Evolutionary conservation across 2,329 filamentous ascomycete genomes (phyloP), one percentile per base, ranked within the genome.

Genomic region (Colletotrichum coccodes): DNA sequence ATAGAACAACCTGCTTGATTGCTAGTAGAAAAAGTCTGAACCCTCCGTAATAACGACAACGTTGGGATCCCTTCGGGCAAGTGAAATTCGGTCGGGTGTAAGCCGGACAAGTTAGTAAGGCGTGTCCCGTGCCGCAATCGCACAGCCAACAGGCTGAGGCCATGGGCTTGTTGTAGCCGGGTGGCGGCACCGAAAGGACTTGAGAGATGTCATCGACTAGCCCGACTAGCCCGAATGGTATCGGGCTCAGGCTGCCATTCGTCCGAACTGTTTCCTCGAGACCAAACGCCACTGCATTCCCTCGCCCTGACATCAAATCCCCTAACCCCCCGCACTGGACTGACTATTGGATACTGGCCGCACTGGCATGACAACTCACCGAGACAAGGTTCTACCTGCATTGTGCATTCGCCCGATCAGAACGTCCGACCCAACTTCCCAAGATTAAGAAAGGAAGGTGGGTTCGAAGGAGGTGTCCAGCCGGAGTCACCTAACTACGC

Each of bases 351-450:
- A n/a, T 12, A 8, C 5, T 26, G 21, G 26, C 26, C 9, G 26
- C 16, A 40, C 56, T 36, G 49, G 40, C 30, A 53, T 49, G 54
- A 56, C 16, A 56, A 18, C 30, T n/a, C 52, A 8, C 32, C 40
- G 49, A 59, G 32, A 49, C 65, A 56, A 34, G 47, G 61, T 36
- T 7, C n/a, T 14, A 54, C 54, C 21, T 54, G 54, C 54, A 44
- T 50, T 18, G 11, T 64, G 47, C 32, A 54, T 65, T 54, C 47
- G 30, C n/a, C 38, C 60, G 18, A 46, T 40, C 26, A 40, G 28
- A 8, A 23, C 28, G 30, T 3, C 28, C 38, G 21, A 32, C 21
- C 46, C 32, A 34, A n/a, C 32, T 8, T 28, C 16, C 38, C 61
- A 50, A 54, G 9, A 53, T 60, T 40, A 38, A 26, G 54, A 32